Evolutionary conservation across 2,329 filamentous ascomycete genomes (phyloP), one percentile per base, ranked within the genome.

Genomic region (Pseudogymnoascus sp.): DNA sequence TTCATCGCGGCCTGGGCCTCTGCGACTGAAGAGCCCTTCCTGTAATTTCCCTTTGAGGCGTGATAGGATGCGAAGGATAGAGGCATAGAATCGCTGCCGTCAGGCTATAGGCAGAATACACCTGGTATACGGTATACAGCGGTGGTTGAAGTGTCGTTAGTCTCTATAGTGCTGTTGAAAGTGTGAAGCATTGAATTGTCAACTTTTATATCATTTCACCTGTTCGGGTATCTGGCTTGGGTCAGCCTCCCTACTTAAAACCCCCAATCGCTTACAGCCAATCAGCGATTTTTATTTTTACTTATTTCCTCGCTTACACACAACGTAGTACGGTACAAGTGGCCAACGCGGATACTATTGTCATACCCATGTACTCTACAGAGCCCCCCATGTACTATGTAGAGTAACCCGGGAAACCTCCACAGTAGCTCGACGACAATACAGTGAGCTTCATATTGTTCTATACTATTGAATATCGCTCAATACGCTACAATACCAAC

Each of bases 381-480:
- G 36, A 26, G 35, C 57, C 17, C 26, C 33, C 37, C 11, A 11
- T 40, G 11, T 15, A 40, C 37, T 13, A 54, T 54, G 47, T 54
- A 21, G 21, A 21, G 21, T 21, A 37, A 60, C 39, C 54, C 21
- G 26, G 24, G 26, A 40, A 39, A 39, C 44, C 59, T 13, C 29
- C 8, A n/a, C 58, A 57, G 31, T 37, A 36, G 29, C 17, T 31
- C 39, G 7, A 6, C 26, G 7, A 6, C 26, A 58, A 13, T 36
- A 61, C 36, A 69, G 68, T 63, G 62, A 40, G 66, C 67, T 8
- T 29, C n/a, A 5, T 64, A 59, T 41, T 60, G 35, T 44, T 44
- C 24, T 11, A 26, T n/a, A n/a, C 41, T 9, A 35, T 29, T 29
- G 21, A 44, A 44, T 29, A 37, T 15, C 13, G 8, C 31, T 62